Evolutionary conservation across 176 grass and related monocot genomes (phyloP).

Genomic region (Oryza meridionalis): DNA sequence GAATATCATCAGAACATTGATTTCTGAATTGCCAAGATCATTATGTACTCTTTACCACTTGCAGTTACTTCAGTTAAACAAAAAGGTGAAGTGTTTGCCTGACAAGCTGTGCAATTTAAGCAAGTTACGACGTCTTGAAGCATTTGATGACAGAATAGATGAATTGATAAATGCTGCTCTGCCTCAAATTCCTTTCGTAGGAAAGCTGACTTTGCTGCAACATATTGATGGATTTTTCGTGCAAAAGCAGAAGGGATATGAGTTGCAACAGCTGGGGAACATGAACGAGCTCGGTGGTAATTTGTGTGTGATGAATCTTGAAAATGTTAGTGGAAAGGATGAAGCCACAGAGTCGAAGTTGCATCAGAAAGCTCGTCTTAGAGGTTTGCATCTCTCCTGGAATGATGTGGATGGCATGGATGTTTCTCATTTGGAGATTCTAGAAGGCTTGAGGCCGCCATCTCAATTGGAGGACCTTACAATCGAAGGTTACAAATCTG

Average conservation of each 20-base stretch:
- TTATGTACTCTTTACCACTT: conserved; percentile 34
- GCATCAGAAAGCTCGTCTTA: neutral
- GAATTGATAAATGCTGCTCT: neutral
- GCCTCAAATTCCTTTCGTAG: neutral
- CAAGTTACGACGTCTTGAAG: neutral
- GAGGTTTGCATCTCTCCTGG: too few species aligned
- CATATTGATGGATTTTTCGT: neutral
- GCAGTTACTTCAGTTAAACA: neutral
- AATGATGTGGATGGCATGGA: too few species aligned
- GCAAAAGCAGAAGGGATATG: conserved; percentile 13
- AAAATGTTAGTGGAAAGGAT: conserved; percentile 1
- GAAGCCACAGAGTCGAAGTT: neutral
- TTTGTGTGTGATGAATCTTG: neutral
- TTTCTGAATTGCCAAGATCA: conserved; percentile 2
- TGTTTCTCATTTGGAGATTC: conserved; percentile 5
- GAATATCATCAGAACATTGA: neutral
- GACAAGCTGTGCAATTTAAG: neutral
- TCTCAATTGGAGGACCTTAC: neutral
- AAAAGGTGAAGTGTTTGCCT: neutral
- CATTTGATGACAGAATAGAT: neutral
- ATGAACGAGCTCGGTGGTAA: conserved; percentile 9
- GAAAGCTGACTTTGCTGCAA: conserved; percentile 25
- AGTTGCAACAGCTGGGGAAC: neutral
- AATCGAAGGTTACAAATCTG: neutral
- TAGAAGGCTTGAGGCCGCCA: conserved; percentile 11